These are phyloP conservation scores for Funneliformis caledonium DNA, from an alignment of 371 early-diverging fungal genomes.

Conservation along the genomic window DNA sequence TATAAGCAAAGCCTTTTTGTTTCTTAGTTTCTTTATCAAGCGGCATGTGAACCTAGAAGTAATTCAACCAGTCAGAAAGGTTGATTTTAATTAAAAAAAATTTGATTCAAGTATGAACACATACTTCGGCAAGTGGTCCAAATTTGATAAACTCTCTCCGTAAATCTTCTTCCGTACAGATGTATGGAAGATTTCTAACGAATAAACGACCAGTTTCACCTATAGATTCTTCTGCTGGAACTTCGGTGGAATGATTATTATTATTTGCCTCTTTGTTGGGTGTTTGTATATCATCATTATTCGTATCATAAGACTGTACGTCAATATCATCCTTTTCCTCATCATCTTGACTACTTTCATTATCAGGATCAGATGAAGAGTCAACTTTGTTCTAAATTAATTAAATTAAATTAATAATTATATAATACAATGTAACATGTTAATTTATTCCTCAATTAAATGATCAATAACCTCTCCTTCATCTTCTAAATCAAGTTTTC, in stretches of 20 bases:
- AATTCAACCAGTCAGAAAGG: background rate
- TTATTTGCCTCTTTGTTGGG: slow-evolving; percentile 12
- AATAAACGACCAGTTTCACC: slow-evolving; percentile 93
- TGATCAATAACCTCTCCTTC: slow-evolving; percentile 38
- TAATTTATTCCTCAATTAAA: background rate
- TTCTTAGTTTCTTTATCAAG: slow-evolving; percentile 89
- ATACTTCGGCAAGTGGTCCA: slow-evolving; percentile 89
- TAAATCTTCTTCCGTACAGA: slow-evolving; percentile 87
- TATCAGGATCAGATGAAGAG: slow-evolving; percentile 31
- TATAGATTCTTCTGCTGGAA: slow-evolving; percentile 68
- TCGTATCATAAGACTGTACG: slow-evolving; percentile 37
- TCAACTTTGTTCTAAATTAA: background rate
- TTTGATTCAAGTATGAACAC: background rate
- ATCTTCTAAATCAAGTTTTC: slow-evolving; percentile 45
- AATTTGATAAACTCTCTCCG: slow-evolving; percentile 75
- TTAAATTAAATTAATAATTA: background rate
- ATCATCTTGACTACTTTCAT: slow-evolving; percentile 39
- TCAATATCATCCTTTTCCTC: slow-evolving; percentile 43
- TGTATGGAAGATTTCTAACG: slow-evolving; percentile 90
- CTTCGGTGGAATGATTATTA: slow-evolving; percentile 44
- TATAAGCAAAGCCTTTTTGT: slow-evolving; percentile 93
- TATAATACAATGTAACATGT: background rate
- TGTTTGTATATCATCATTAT: slow-evolving; percentile 9
- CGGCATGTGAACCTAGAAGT: slow-evolving; percentile 81
- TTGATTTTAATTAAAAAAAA: background rate